These are phyloP conservation scores for Prunus yedoensis DNA, from an alignment of 331 rosid species.

Conservation along the genomic window DNA sequence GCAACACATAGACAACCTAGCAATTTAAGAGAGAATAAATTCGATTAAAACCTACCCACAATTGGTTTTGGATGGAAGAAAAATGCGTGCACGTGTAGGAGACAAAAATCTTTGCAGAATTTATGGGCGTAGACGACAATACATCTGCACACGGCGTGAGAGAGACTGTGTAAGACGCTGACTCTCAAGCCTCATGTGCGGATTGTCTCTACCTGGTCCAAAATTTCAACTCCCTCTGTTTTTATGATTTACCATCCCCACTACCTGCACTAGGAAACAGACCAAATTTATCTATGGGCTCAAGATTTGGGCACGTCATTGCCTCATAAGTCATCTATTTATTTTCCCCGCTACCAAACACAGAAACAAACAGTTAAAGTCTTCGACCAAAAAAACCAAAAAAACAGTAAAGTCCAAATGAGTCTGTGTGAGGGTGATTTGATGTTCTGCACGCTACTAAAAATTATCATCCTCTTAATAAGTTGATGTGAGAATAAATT, in stretches of 20 bases:
- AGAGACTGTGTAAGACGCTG: neutral
- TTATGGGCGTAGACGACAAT: neutral
- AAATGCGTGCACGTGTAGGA: constrained; percentile 8
- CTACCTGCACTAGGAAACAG: constrained; percentile 13
- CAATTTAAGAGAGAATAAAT: neutral
- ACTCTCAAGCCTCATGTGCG: constrained; percentile 5
- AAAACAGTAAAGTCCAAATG: neutral
- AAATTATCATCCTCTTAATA: neutral
- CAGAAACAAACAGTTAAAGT: neutral
- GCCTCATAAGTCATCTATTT: neutral
- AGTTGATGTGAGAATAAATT: neutral
- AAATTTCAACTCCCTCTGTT: neutral
- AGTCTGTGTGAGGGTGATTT: neutral
- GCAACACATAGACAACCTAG: neutral
- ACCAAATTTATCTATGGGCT: neutral
- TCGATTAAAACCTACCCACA: neutral
- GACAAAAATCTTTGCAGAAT: constrained; percentile 4
- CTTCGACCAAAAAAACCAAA: neutral
- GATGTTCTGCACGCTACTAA: neutral
- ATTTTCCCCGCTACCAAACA: constrained; percentile 6
- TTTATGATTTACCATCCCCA: neutral
- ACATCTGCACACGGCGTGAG: neutral
- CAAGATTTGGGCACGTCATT: neutral
- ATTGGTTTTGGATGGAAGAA: neutral
- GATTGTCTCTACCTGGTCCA: constrained; percentile 16